Percentiles rank a stretch among this genome's conserved stretches.
phyloP scores from a whole-genome alignment of 192 early-diverging fungal genomes.

The Coemansia sp. region DNA sequence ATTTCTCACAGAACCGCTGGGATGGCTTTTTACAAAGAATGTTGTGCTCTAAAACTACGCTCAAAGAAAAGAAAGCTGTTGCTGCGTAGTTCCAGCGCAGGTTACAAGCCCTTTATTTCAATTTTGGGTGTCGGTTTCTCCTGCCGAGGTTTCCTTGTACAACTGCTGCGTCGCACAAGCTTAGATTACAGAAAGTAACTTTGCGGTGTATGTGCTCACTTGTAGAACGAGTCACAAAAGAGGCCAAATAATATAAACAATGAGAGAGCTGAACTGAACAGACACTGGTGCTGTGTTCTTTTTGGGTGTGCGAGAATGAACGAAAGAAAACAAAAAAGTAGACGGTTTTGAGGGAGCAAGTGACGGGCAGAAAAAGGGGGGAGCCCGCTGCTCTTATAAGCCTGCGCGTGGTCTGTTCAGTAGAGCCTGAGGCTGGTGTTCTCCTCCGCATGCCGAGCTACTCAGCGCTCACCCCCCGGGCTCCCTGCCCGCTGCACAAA shows the following conservation, averaged over 20 bases:
- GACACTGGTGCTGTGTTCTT: background rate
- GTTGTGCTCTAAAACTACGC: background rate
- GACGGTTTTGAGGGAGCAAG: too few species aligned
- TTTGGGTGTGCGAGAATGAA: conserved; percentile 8
- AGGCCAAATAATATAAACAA: conserved; percentile 1
- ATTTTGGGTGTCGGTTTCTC: background rate
- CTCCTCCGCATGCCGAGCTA: conserved; percentile 21
- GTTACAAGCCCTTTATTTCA: background rate
- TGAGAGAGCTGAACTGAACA: too few species aligned
- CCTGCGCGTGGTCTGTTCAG: conserved; percentile 9
- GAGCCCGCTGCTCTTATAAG: conserved; percentile 17
- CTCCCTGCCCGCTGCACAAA: conserved; percentile 1
- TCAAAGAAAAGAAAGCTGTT: too few species aligned
- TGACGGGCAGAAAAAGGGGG: conserved; percentile 3
- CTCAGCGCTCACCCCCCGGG: conserved; percentile 13
- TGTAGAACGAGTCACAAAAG: background rate
- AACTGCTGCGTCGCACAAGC: background rate
- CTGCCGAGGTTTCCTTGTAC: background rate
- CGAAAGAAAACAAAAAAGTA: background rate
- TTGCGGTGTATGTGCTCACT: background rate
- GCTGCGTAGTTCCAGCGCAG: background rate
- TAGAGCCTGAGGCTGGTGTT: conserved; percentile 26
- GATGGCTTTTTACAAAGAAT: conserved; percentile 1
- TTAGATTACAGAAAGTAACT: background rate
- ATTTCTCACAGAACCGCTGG: conserved; percentile 1